Base-by-base conservation (phyloP, 208 protist species). In the Trypanosomatidae sp. region DNA sequence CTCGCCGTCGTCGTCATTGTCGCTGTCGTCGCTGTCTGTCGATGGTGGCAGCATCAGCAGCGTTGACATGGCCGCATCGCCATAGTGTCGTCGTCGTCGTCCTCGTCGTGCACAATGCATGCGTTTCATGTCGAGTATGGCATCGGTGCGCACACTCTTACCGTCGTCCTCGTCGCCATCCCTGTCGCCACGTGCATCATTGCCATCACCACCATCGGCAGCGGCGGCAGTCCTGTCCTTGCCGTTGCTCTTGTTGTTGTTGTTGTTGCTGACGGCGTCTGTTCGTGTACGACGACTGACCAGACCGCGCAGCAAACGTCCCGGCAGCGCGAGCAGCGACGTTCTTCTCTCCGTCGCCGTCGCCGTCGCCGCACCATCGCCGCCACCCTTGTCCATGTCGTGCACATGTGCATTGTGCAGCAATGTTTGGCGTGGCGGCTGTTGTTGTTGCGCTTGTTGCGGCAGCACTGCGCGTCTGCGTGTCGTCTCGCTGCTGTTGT, bases 211-310 rank as follows among this genome's bases (percentile, higher is more conserved):
- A 42, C 10, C 10, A n/a, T n/a, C n/a, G n/a, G n/a, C n/a, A n/a
- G n/a, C n/a, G n/a, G n/a, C n/a, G n/a, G n/a, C n/a, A n/a, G n/a
- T n/a, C 4, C 10, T 42, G 16, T 42, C 10, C 4, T 42, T 42
- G 10, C 8, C 10, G 7, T 49, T 49, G 13, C 13, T 35, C 6
- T 49, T 49, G 10, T 30, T 49, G n/a, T 37, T 35, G n/a, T 37
- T 40, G 15, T 49, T 49, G 30, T 35, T 35, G n/a, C n/a, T n/a
- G 11, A 15, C 30, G n/a, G 11, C 30, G 11, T 11, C 11, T 15
- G 30, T 15, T 35, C 11, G n/a, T 35, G 30, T n/a, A 35, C 11
- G 30, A 35, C 30, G 30, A 35, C n/a, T 11, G n/a, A 35, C 11
- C 11, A 35, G 30, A 35, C 11, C 30, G 11, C 11, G 11, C 30